A percentile compares a stretch with the other conserved stretches of the same genome.
Conservation (phyloP, 1,139 yeast species). For the Ogataea hybrid region DNA sequence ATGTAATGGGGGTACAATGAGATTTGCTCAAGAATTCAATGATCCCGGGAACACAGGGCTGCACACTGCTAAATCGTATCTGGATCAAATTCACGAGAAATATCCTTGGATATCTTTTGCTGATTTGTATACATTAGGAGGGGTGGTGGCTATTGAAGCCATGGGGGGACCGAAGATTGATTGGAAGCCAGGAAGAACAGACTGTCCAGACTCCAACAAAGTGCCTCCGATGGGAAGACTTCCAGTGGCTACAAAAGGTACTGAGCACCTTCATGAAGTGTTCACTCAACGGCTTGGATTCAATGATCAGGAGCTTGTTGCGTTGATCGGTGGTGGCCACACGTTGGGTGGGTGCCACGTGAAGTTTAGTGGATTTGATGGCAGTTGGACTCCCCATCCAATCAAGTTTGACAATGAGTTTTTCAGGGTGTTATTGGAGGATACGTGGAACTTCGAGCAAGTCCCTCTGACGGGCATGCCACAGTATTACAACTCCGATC, state of each 20-base stretch:
- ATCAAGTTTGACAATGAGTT: constrained; percentile 39
- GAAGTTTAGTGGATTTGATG: constrained; percentile 45
- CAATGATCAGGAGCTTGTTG: constrained; percentile 61
- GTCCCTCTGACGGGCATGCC: constrained; percentile 42
- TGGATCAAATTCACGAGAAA: constrained; percentile 55
- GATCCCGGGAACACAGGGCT: constrained; percentile 60
- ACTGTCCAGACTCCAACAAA: constrained; percentile 46
- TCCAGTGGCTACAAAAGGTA: constrained; percentile 55
- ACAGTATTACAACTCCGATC: constrained; percentile 40
- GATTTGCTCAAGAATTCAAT: constrained; percentile 44
- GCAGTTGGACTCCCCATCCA: constrained; percentile 42
- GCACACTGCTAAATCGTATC: constrained; percentile 51
- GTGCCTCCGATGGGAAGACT: constrained; percentile 65
- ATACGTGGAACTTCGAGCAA: constrained; percentile 34
- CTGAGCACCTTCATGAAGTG: constrained; percentile 51
- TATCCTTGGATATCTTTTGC: constrained; percentile 63
- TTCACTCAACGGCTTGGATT: constrained; percentile 60
- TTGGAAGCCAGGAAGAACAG: constrained; percentile 65
- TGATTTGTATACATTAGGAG: constrained; percentile 67
- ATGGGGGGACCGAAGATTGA: constrained; percentile 59
- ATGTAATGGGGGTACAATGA: constrained; percentile 68
- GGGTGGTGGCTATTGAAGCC: constrained; percentile 56
- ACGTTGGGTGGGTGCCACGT: constrained; percentile 64
- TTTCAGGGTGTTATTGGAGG: constrained; percentile 34
- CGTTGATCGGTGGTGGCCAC: constrained; percentile 60